These are phyloP conservation scores for Thecaphora thlaspeos DNA, from an alignment of 1,284 basidiomycete species.

Conservation along the genomic window DNA sequence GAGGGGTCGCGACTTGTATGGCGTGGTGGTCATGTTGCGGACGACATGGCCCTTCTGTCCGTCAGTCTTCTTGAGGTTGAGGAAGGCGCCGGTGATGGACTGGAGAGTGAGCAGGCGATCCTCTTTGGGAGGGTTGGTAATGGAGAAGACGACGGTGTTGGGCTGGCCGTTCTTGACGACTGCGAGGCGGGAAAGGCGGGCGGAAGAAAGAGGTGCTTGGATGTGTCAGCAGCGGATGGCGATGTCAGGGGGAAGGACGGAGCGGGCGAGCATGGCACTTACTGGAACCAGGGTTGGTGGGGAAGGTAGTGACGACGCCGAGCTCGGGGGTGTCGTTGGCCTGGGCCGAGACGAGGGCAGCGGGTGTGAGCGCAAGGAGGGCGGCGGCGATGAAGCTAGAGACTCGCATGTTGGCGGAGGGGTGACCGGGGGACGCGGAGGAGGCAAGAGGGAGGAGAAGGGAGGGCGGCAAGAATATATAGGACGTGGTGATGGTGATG, in stretches of 20 bases:
- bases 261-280: too few relatives aligned
- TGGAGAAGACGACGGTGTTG: slow-evolving; percentile 53
- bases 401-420: slow-evolving; percentile 20
- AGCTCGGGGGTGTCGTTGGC: slow-evolving; percentile 50
- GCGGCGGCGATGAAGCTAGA: slow-evolving; percentile 20
- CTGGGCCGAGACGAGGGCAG: slow-evolving; percentile 30
- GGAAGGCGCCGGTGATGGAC: slow-evolving; percentile 53
- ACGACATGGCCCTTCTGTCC: slow-evolving; percentile 49
- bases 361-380: slow-evolving; percentile 21
- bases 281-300: slow-evolving; percentile 50
- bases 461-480: too few relatives aligned
- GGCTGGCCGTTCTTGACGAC: slow-evolving; percentile 54
- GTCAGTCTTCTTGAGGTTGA: slow-evolving; percentile 49
- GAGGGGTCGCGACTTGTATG: slow-evolving; percentile 47
- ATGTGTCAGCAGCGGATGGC: background rate
- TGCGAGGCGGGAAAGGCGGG: slow-evolving; percentile 1
- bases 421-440: too few relatives aligned
- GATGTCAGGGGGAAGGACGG: too few relatives aligned
- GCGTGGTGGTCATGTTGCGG: slow-evolving; percentile 55
- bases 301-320: slow-evolving; percentile 51
- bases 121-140: slow-evolving; percentile 40
- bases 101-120: slow-evolving; percentile 49
- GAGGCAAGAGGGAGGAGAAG: too few relatives aligned
- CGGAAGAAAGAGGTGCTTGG: slow-evolving; percentile 1
- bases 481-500: too few relatives aligned